Conservation (phyloP, 805 yeast genomes). For the Yarrowia divulgata region DNA sequence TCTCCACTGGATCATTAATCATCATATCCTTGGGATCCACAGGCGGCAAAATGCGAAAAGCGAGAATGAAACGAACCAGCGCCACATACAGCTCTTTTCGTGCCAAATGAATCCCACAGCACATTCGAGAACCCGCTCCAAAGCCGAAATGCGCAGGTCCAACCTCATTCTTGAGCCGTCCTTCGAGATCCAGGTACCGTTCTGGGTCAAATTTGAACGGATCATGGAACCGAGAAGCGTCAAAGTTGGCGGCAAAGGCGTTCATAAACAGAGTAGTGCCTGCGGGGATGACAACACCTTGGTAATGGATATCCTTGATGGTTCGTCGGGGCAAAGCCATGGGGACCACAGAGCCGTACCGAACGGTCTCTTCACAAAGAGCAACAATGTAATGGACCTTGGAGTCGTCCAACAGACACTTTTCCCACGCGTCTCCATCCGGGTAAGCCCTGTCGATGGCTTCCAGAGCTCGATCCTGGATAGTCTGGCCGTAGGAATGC, state of each 20-base stretch:
- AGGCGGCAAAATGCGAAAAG: constrained; percentile 62
- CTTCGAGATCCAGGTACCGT: constrained; percentile 45
- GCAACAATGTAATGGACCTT: constrained; percentile 63
- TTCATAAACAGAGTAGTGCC: constrained; percentile 69
- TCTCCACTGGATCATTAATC: constrained; percentile 60
- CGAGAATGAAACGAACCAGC: constrained; percentile 59
- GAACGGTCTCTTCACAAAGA: constrained; percentile 65
- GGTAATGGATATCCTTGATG: constrained; percentile 58
- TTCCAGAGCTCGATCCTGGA: constrained; percentile 57
- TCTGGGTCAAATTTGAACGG: constrained; percentile 49
- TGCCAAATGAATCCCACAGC: constrained; percentile 73
- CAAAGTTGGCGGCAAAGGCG: constrained; percentile 76
- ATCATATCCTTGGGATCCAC: constrained; percentile 48
- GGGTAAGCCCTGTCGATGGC: constrained; percentile 53
- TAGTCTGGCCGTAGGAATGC: constrained; percentile 49
- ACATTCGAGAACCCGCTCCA: constrained; percentile 77
- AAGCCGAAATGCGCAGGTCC: constrained; percentile 56
- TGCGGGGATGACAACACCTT: constrained; percentile 57
- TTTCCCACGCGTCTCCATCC: constrained; percentile 45
- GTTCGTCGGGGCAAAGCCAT: constrained; percentile 69
- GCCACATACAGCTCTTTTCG: constrained; percentile 68
- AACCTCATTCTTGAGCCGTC: constrained; percentile 18
- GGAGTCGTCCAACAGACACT: constrained; percentile 45
- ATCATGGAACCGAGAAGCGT: constrained; percentile 48
- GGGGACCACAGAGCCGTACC: constrained; percentile 72